Conservation (phyloP, 2,329 filamentous ascomycete genomes). For the Diaporthe australafricana region DNA sequence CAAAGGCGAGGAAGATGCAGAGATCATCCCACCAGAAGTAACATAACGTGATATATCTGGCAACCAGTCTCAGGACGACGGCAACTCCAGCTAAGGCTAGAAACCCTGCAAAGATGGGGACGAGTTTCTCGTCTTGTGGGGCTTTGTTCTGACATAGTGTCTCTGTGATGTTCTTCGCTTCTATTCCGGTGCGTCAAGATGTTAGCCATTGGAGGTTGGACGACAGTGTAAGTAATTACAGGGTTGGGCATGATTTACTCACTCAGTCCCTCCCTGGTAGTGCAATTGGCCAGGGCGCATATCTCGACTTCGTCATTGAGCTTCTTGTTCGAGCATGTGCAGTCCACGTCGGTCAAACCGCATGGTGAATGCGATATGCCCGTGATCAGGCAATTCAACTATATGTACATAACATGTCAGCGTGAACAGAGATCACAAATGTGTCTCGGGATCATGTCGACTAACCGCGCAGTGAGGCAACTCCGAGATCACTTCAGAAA, state of each 20-base stretch:
- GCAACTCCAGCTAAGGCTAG: constrained; percentile 3
- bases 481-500: not conserved
- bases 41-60: not conserved
- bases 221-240: not conserved
- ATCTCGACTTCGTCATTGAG: not conserved
- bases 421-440: not conserved
- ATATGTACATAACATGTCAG: not conserved
- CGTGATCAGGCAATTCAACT: constrained; percentile 9
- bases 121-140: not conserved
- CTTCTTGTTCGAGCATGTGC: constrained; percentile 15
- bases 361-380: not conserved
- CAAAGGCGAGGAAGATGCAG: constrained; percentile 15
- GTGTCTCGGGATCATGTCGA: not conserved
- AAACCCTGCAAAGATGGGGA: constrained; percentile 5
- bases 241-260: not conserved
- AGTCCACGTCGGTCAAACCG: not conserved
- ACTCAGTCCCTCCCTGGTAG: constrained; percentile 13
- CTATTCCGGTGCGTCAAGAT: not conserved
- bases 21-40: constrained; percentile 27
- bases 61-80: not conserved
- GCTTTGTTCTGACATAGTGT: constrained; percentile 1
- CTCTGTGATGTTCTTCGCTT: constrained; percentile 20
- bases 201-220: too few species aligned
- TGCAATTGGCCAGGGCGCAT: constrained; percentile 1
- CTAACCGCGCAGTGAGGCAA: constrained; percentile 5